Evolutionary conservation across 495 filamentous ascomycete species (phyloP).

Genomic region (Terfezia claveryi): DNA sequence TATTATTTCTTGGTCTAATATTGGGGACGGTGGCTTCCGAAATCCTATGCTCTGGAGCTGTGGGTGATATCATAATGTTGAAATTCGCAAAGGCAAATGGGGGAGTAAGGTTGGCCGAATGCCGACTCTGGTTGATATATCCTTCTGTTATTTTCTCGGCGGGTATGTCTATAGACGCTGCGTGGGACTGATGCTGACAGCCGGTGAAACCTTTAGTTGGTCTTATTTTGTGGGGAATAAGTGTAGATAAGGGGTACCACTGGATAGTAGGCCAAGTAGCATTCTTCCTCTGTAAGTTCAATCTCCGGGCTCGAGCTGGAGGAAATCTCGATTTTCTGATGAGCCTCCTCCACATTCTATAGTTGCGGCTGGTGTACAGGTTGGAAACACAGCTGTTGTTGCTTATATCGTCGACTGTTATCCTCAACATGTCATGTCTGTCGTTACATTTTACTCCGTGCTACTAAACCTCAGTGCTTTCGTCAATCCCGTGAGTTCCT

Average conservation of each 20-base stretch:
- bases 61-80: conserved; percentile 32
- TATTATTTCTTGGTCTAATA: conserved; percentile 35
- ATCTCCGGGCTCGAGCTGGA: conserved; percentile 21
- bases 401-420: conserved; percentile 38
- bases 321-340: conserved; percentile 29
- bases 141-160: conserved; percentile 30
- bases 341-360: neutral
- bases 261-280: conserved; percentile 40
- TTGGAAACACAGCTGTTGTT: conserved; percentile 35
- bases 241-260: conserved; percentile 32
- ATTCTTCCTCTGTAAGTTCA: conserved; percentile 27
- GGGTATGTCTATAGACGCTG: conserved; percentile 15
- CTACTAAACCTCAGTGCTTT: conserved; percentile 32
- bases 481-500: conserved; percentile 13
- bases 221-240: conserved; percentile 35
- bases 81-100: conserved; percentile 27
- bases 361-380: conserved; percentile 39
- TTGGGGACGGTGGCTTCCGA: conserved; percentile 35
- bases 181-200: neutral
- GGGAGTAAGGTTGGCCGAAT: conserved; percentile 30
- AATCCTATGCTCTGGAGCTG: conserved; percentile 29
- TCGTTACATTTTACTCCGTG: conserved; percentile 40
- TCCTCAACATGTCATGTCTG: conserved; percentile 34
- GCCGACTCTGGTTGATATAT: conserved; percentile 38
- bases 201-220: conserved; percentile 8